phyloP scores from a whole-genome alignment of 768 basidiomycete genomes.

The Baorangia bicolor region DNA sequence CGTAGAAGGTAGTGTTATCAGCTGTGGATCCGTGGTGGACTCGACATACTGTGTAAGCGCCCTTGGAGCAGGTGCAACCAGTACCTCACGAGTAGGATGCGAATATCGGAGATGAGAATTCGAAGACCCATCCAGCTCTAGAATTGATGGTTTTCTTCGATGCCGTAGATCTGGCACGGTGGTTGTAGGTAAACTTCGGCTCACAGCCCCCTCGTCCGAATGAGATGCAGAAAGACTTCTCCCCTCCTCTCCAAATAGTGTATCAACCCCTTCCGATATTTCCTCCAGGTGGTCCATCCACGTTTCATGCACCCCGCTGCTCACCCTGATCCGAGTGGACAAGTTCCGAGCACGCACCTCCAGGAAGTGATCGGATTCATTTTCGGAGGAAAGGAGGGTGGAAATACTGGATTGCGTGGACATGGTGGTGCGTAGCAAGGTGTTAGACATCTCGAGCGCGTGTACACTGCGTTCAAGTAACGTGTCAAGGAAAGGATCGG shows the following conservation, averaged over 20 bases:
- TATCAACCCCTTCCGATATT: conserved; percentile 63
- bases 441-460: conserved; percentile 84
- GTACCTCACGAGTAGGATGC: conserved; percentile 47
- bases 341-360: conserved; percentile 52
- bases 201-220: conserved; percentile 31
- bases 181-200: conserved; percentile 46
- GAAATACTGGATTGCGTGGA: conserved; percentile 61
- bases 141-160: conserved; percentile 48
- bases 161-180: conserved; percentile 31
- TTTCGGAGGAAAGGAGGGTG: conserved; percentile 48
- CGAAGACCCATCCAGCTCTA: conserved; percentile 34
- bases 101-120: conserved; percentile 48
- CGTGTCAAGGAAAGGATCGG: conserved; percentile 69
- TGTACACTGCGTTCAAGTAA: conserved; percentile 79
- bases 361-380: conserved; percentile 43
- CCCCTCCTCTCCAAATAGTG: conserved; percentile 42
- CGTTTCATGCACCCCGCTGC: conserved; percentile 43
- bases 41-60: conserved; percentile 75
- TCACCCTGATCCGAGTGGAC: conserved; percentile 49
- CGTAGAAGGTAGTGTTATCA: conserved; percentile 66
- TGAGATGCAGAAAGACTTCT: conserved; percentile 4
- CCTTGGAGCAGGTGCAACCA: conserved; percentile 68
- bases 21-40: conserved; percentile 50
- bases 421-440: conserved; percentile 72
- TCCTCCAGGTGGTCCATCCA: conserved; percentile 72